These are phyloP conservation scores for Barnettozyma siamensis DNA, from an alignment of 805 yeast genomes.

Conservation along the genomic window DNA sequence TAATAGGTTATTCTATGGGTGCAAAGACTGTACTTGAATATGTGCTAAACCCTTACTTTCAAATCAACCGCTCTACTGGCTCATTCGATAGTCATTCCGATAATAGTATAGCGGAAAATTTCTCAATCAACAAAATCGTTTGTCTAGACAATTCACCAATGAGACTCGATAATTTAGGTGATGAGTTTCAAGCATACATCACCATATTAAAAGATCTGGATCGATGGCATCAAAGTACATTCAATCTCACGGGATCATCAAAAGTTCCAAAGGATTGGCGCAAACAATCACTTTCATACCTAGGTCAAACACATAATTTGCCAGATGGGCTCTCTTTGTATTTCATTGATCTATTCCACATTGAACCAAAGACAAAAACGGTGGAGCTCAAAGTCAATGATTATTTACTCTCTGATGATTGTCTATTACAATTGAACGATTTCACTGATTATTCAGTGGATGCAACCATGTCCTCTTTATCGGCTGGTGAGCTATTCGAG, in stretches of 20 bases:
- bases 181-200: conserved; percentile 21
- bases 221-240: conserved; percentile 3
- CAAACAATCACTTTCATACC: conserved; percentile 2
- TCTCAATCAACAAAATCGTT: conserved; percentile 33
- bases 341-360: conserved; percentile 13
- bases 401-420: conserved; percentile 11
- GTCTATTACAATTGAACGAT: conserved; percentile 21
- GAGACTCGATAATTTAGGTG: conserved; percentile 26
- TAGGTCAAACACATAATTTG: conserved; percentile 7
- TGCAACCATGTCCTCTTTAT: too few species aligned
- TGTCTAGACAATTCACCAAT: conserved; percentile 45
- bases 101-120: conserved; percentile 18
- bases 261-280: neutral
- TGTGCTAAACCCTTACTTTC: conserved; percentile 29
- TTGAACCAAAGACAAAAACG: conserved; percentile 9
- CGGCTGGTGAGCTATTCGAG: neutral
- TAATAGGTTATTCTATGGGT: conserved; percentile 57
- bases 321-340: conserved; percentile 11
- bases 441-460: conserved; percentile 19
- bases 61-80: neutral
- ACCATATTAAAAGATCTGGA: conserved; percentile 6
- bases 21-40: conserved; percentile 50
- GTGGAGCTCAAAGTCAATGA: conserved; percentile 24
- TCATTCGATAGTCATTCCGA: neutral
- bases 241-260: neutral